A percentile compares a stretch with the other conserved stretches of the same genome.
phyloP scores from a whole-genome alignment of 768 basidiomycete species.

The Xanthoconium purpureum region DNA sequence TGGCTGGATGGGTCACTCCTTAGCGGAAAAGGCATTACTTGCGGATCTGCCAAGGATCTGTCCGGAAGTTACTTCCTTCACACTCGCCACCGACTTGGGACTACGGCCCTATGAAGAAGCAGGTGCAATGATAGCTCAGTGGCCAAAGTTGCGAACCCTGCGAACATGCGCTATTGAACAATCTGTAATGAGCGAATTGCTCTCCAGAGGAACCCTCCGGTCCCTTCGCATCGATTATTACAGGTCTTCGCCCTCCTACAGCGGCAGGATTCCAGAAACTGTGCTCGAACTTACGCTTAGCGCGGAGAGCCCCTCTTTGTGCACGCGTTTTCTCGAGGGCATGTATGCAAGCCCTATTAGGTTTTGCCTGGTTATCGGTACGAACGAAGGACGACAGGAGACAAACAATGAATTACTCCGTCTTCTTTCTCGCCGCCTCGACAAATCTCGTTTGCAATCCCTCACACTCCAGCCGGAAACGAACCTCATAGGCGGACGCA shows the following conservation, averaged over 20 bases:
- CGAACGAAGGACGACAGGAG: constrained; percentile 1
- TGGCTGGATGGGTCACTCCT: constrained; percentile 10
- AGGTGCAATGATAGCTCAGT: background rate
- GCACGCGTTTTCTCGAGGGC: constrained; percentile 8
- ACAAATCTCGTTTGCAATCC: constrained; percentile 1
- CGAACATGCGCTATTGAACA: constrained; percentile 12
- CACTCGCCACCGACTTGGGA: background rate
- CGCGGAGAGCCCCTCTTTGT: background rate
- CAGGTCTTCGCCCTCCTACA: constrained; percentile 4
- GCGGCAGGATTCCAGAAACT: constrained; percentile 11
- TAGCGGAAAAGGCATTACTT: constrained; percentile 12
- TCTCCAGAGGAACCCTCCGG: background rate
- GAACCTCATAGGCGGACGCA: background rate
- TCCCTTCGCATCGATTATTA: constrained; percentile 14
- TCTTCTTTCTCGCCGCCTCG: constrained; percentile 12
- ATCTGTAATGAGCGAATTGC: constrained; percentile 12
- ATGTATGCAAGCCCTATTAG: constrained; percentile 11
- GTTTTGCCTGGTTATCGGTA: constrained; percentile 6
- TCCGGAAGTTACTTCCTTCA: constrained; percentile 13
- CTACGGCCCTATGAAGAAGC: background rate
- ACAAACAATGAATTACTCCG: constrained; percentile 2
- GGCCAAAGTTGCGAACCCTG: constrained; percentile 10
- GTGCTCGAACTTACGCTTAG: constrained; percentile 12
- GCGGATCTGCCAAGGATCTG: constrained; percentile 14
- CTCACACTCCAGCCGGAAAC: constrained; percentile 7